phyloP scores from a whole-genome alignment of 306 rosid species.

The Malus sieversii region DNA sequence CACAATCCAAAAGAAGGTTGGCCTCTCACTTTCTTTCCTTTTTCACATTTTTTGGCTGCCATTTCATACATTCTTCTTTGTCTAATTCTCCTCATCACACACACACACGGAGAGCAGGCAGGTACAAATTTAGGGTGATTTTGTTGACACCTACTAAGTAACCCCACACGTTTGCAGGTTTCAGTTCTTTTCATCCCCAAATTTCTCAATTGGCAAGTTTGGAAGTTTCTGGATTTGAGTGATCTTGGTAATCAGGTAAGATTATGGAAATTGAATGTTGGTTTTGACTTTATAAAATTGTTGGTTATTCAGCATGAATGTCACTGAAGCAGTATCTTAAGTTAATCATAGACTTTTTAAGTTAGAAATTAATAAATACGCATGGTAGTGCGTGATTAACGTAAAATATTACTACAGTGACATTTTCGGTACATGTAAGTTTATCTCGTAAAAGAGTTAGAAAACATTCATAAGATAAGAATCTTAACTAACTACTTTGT shows the following conservation, averaged over 20 bases:
- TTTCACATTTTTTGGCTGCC: slow-evolving; percentile 25
- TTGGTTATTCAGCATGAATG: not conserved
- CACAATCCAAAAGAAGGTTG: slow-evolving; percentile 45
- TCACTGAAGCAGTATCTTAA: fast-evolving
- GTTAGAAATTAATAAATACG: no score
- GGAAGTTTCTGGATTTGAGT: slow-evolving; percentile 2
- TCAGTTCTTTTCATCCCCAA: slow-evolving; percentile 7
- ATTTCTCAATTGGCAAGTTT: slow-evolving; percentile 4
- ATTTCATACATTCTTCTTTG: slow-evolving; percentile 8
- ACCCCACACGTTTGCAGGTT: slow-evolving; percentile 17
- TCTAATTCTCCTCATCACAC: slow-evolving; percentile 20
- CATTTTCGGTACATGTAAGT: fast-evolving
- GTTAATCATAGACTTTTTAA: no score
- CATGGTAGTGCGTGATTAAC: not conserved
- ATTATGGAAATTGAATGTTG: not conserved
- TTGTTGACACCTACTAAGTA: slow-evolving; percentile 13
- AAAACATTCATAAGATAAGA: not conserved
- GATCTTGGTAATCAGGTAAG: slow-evolving; percentile 24
- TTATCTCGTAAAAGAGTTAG: not conserved
- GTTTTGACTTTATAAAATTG: not conserved
- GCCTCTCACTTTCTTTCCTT: slow-evolving; percentile 31
- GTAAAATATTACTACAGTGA: no score
- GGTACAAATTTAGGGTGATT: slow-evolving; percentile 24
- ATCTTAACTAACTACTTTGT: slow-evolving; percentile 1
- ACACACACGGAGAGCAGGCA: slow-evolving; percentile 1